Evolutionary conservation across 768 basidiomycete genomes (phyloP), one percentile per base, ranked within the genome.

Genomic region (Tylopilus felleus): DNA sequence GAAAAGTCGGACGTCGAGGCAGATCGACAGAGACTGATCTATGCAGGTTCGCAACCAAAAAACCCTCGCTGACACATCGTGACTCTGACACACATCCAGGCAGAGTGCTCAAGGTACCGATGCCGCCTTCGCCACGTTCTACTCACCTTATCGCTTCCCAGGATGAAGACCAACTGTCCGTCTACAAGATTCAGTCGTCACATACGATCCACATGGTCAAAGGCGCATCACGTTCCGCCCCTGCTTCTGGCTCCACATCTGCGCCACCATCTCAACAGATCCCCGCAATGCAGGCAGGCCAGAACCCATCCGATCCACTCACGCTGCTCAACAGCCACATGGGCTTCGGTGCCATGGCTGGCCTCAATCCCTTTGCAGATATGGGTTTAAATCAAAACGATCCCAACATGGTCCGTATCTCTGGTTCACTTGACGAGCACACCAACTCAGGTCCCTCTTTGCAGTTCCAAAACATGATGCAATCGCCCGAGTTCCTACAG

Each of bases 121-220:
- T 40, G 12, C 17, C 5, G 14, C 28, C 4, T 36, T 36, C 31
- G 8, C 14, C 41, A 23, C 19, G 31, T 27, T 21, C 5, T 19
- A 2, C 45, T 55, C 42, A 42, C 21, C 56, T 64, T 38, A 57
- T 56, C 50, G 40, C 25, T n/a, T 39, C 47, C 14, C 63, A 93
- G 86, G 91, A 93, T 60, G 93, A 96, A 47, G 93, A 98, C 63
- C 64, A 69, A 13, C 75, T 97, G 10, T 84, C 88, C 1, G 76
- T 78, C 8, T 97, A 97, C 81, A 96, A 97, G 78, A 93, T 97
- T 54, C 89, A 91, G 65, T 82, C 87, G 1, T 78, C 81, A 4
- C 90, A 97, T 67, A 94, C 93, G 0, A 84, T 95, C 39, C 93
- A 93, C 69, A 93, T 93, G 90, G 94, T 94, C 63, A 96, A 95